These are phyloP conservation scores for Sarcodon aspratus DNA, from an alignment of 768 basidiomycete genomes.

Conservation along the genomic window DNA sequence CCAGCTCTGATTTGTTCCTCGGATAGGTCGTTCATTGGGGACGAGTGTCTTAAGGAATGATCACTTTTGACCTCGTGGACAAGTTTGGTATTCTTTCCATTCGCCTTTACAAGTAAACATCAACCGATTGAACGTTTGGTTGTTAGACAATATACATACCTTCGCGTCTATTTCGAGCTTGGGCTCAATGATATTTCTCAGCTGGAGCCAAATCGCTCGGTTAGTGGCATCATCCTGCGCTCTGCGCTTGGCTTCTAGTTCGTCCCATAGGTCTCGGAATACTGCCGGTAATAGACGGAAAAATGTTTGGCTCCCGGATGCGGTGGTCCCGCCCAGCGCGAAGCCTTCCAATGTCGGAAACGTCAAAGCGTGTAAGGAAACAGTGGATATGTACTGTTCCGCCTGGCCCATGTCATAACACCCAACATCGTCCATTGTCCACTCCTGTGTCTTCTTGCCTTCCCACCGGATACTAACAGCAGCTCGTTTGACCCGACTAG, in stretches of 20 bases:
- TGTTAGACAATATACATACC: slow-evolving; percentile 19
- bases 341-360: slow-evolving; percentile 59
- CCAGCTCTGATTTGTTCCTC: slow-evolving; percentile 44
- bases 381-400: slow-evolving; percentile 79
- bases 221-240: slow-evolving; percentile 50
- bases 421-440: slow-evolving; percentile 78
- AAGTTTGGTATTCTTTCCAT: slow-evolving; percentile 10
- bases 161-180: slow-evolving; percentile 36
- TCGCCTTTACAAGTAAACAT: neutral
- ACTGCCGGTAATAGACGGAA: slow-evolving; percentile 72
- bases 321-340: slow-evolving; percentile 33
- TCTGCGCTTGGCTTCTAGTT: slow-evolving; percentile 61
- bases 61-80: slow-evolving; percentile 8
- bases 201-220: slow-evolving; percentile 56
- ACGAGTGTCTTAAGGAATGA: neutral
- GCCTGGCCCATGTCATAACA: slow-evolving; percentile 74
- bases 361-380: slow-evolving; percentile 73
- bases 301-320: slow-evolving; percentile 44
- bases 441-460: slow-evolving; percentile 45
- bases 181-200: slow-evolving; percentile 51
- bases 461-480: slow-evolving; percentile 67
- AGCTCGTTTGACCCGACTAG: slow-evolving; percentile 67
- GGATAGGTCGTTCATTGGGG: slow-evolving; percentile 8
- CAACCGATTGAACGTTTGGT: neutral
- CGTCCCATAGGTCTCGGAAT: slow-evolving; percentile 88